Evolutionary conservation across 805 yeast genomes (phyloP).

Genomic region (Yamadazyma sp.): DNA sequence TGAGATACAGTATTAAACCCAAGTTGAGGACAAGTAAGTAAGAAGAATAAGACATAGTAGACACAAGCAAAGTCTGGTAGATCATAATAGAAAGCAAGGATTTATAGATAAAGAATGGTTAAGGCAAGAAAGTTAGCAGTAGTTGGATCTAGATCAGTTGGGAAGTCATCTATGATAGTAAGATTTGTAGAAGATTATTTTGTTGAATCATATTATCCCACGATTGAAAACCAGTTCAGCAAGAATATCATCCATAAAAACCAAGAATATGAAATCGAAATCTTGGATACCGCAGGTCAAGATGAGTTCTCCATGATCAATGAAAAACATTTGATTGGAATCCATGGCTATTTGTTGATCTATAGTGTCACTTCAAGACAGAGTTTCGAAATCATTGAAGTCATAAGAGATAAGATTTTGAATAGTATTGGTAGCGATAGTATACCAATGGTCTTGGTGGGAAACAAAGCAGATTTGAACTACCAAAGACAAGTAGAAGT

Average conservation of each 20-base stretch:
- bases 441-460: no score
- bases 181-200: slow-evolving; percentile 86
- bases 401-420: slow-evolving; percentile 79
- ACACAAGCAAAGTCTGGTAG: no score
- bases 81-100: no score
- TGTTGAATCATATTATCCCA: slow-evolving; percentile 86
- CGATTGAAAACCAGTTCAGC: slow-evolving; percentile 81
- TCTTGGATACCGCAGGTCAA: slow-evolving; percentile 91
- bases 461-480: slow-evolving; percentile 70
- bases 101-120: no score
- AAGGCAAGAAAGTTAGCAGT: slow-evolving; percentile 77
- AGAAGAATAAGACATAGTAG: no score
- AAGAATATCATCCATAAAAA: slow-evolving; percentile 67
- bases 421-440: slow-evolving; percentile 56
- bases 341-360: slow-evolving; percentile 79
- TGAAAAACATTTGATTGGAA: slow-evolving; percentile 74
- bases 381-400: slow-evolving; percentile 71
- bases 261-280: slow-evolving; percentile 76
- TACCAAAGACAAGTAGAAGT: slow-evolving; percentile 58
- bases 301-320: slow-evolving; percentile 82
- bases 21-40: no score
- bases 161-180: slow-evolving; percentile 81
- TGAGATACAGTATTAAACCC: no score
- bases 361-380: slow-evolving; percentile 78
- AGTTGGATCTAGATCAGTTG: slow-evolving; percentile 85